Base-by-base conservation (phyloP, 202 grass and related monocot species). In the Dendrocalamus latiflorus region DNA sequence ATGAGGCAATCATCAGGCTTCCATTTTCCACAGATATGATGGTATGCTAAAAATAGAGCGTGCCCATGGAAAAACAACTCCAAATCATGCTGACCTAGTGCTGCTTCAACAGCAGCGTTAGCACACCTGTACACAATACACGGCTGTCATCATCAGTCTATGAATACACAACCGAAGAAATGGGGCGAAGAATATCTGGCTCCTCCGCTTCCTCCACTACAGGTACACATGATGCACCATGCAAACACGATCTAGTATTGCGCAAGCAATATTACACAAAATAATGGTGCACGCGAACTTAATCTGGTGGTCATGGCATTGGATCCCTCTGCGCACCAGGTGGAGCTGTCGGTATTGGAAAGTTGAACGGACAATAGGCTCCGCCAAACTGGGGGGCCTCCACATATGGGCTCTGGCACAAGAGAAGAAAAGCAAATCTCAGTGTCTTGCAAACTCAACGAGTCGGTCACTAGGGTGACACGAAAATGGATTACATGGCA, bases 291-390 rank as follows among this genome's bases (percentile, higher is more conserved):
- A 43, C 5, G 17, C 33, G 5, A 33, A 72, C 25, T 68, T 61
- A 16, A 68, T 65, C 62, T 70, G 56, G 25, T 30, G 6, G n/a
- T 83, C 79, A 83, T 33, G 76, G 86, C 67, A 85, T 65, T 37
- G 82, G 73, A 84, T 91, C 87, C 91, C 91, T 91, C 41, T 92
- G 91, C 0, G 89, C 92, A 21, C 93, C 96, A 8, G 96, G 96
- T 61, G 96, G 96, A 72, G 96, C 87, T 4, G 89, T 92, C 53
- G 96, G 96, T 86, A 95, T 98, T 10, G 96, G 96, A 16, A 98
- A 94, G 79, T 84, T 82, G 39, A 85, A 87, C 0, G 85, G 50
- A 65, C 42, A 97, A 34, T 85, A 70, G 82, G 86, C 45, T 89
- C 87, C 93, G 0, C 66, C 86, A 36, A 95, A 90, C 65, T 67